These are phyloP conservation scores for Nowakowskiella sp. DNA, from an alignment of 192 early-diverging fungal species.

Conservation along the genomic window DNA sequence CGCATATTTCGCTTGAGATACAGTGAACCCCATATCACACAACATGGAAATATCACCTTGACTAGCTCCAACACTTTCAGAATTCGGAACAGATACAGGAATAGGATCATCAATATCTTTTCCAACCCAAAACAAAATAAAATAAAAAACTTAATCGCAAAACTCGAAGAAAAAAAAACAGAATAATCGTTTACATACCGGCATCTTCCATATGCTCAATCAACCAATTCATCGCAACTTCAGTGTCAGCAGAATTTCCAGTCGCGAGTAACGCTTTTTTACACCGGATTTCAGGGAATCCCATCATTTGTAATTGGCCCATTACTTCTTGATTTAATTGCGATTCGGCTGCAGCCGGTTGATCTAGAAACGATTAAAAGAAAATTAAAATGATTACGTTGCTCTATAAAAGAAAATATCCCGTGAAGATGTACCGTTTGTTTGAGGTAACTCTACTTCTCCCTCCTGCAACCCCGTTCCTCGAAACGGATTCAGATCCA, in stretches of 20 bases:
- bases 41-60: conserved; percentile 59
- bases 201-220: conserved; percentile 98
- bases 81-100: neutral
- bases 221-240: conserved; percentile 88
- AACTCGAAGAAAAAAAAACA: neutral
- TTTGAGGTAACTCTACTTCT: conserved; percentile 76
- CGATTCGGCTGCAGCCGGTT: conserved; percentile 20
- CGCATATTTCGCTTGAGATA: conserved; percentile 68
- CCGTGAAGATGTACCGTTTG: too few species aligned
- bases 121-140: neutral
- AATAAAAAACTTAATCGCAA: neutral
- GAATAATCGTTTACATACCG: conserved; percentile 30
- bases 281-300: conserved; percentile 79
- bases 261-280: conserved; percentile 75
- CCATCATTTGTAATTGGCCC: conserved; percentile 83
- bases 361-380: neutral
- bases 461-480: conserved; percentile 47
- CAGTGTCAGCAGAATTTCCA: conserved; percentile 63
- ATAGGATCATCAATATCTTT: conserved; percentile 73
- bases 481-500: conserved; percentile 63
- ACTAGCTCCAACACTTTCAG: conserved; percentile 27
- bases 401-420: too few species aligned
- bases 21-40: conserved; percentile 87
- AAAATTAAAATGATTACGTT: too few species aligned
- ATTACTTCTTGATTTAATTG: conserved; percentile 59